Evolutionary conservation across 371 early-diverging fungal genomes (phyloP).

Genomic region (Actinomortierella ambigua): DNA sequence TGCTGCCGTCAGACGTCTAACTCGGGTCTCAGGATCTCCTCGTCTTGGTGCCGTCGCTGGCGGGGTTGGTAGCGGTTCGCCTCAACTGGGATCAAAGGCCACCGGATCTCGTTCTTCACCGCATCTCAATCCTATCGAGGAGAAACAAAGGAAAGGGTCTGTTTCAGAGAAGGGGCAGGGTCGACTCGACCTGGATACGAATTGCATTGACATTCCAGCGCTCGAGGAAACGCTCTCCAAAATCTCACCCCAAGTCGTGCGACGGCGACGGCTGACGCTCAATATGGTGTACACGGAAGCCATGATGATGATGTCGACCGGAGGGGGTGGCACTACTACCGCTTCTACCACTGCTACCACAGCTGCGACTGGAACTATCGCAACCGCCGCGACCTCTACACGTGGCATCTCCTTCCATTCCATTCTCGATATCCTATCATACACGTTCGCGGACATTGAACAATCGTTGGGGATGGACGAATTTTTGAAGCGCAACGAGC

Average conservation of each 20-base stretch:
- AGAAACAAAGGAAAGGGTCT: background rate
- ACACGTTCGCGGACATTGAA: constrained; percentile 52
- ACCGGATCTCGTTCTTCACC: too few relatives aligned
- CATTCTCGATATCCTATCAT: constrained; percentile 51
- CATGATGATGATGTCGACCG: constrained; percentile 8
- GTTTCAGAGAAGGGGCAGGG: background rate
- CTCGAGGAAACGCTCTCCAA: constrained; percentile 40
- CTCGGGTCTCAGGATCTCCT: too few relatives aligned
- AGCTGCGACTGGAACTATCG: too few relatives aligned
- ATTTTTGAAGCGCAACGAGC: constrained; percentile 40
- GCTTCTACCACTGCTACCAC: constrained; percentile 28
- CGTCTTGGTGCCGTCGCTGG: too few relatives aligned
- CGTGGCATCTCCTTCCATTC: constrained; percentile 54
- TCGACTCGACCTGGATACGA: constrained; percentile 1
- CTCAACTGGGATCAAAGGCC: too few relatives aligned
- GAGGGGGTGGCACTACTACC: background rate
- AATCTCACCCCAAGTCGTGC: constrained; percentile 46
- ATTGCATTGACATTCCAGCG: constrained; percentile 14
- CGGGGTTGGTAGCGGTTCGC: too few relatives aligned
- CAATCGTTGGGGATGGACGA: constrained; percentile 51
- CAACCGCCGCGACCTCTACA: constrained; percentile 13
- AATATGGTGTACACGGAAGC: constrained; percentile 52
- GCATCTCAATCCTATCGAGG: too few relatives aligned
- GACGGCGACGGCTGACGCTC: constrained; percentile 43
- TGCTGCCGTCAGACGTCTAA: too few relatives aligned